phyloP scores from a whole-genome alignment of 495 filamentous ascomycete species.

The Corynascus novoguineensis region DNA sequence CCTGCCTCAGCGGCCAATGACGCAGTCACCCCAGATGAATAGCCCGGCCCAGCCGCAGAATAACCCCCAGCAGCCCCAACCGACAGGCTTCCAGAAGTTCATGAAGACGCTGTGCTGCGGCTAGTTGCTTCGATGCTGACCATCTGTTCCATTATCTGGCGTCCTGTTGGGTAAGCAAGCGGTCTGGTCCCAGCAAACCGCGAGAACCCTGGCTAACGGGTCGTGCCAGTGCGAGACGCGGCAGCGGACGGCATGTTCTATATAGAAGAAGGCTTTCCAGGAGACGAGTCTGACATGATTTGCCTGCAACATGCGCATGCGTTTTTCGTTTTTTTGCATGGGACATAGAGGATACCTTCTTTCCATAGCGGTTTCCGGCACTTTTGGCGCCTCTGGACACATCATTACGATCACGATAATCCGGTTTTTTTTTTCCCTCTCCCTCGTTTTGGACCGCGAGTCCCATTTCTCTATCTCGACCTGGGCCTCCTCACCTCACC shows the following conservation, averaged over 20 bases:
- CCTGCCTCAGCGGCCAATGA: slow-evolving; percentile 61
- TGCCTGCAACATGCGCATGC: slow-evolving; percentile 22
- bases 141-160: slow-evolving; percentile 15
- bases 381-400: slow-evolving; percentile 22
- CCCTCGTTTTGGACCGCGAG: slow-evolving; percentile 10
- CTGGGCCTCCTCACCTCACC: slow-evolving; percentile 16
- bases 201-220: slow-evolving; percentile 2
- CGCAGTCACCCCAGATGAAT: slow-evolving; percentile 50
- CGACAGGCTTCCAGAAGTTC: slow-evolving; percentile 62
- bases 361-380: slow-evolving; percentile 26
- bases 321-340: slow-evolving; percentile 28
- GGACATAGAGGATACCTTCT: slow-evolving; percentile 32
- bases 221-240: slow-evolving; percentile 1
- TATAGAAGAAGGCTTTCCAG: slow-evolving; percentile 24
- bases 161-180: slow-evolving; percentile 16
- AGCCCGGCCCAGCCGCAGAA: slow-evolving; percentile 36
- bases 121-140: slow-evolving; percentile 37
- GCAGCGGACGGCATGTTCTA: slow-evolving; percentile 15
- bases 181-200: background rate
- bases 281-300: slow-evolving; percentile 28
- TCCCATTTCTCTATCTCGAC: slow-evolving; percentile 12
- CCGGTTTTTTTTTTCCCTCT: slow-evolving; percentile 14
- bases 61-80: slow-evolving; percentile 45
- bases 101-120: slow-evolving; percentile 81
- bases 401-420: slow-evolving; percentile 30